Conservation (phyloP, 306 rosid genomes). For the Vicia faba region DNA sequence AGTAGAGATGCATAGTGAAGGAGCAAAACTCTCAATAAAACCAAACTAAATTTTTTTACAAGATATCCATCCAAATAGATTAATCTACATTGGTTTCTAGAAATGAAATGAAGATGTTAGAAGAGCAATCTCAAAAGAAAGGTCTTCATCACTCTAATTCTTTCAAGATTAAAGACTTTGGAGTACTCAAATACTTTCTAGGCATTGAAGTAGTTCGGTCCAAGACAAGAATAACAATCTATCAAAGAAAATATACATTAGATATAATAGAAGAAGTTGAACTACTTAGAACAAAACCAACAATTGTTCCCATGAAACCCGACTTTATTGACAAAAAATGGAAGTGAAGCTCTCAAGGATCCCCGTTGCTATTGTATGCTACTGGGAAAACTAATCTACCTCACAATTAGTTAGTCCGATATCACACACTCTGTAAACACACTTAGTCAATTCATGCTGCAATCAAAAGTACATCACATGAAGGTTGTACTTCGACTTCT, state of each 20-base stretch:
- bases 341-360: constrained; percentile 14
- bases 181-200: background rate
- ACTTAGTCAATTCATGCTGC: background rate
- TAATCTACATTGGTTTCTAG: constrained; percentile 31
- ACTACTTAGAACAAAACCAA: background rate
- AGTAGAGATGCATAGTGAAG: background rate
- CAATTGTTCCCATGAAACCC: background rate
- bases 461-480: background rate
- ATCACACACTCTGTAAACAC: background rate
- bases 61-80: constrained; percentile 26
- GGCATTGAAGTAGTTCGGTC: background rate
- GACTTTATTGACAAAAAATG: background rate
- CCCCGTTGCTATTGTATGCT: background rate
- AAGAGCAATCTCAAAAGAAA: constrained; percentile 26
- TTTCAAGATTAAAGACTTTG: constrained; percentile 1
- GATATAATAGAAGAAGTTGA: background rate
- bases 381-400: background rate
- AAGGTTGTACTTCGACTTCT: too few relatives aligned
- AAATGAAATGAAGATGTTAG: constrained; percentile 4
- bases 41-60: constrained; percentile 22
- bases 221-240: background rate
- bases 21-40: background rate
- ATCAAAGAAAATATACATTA: background rate
- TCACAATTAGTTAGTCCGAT: background rate
- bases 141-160: constrained; percentile 13